Base-by-base conservation (phyloP, 306 rosid species). In the Pterocarpus macrocarpus region DNA sequence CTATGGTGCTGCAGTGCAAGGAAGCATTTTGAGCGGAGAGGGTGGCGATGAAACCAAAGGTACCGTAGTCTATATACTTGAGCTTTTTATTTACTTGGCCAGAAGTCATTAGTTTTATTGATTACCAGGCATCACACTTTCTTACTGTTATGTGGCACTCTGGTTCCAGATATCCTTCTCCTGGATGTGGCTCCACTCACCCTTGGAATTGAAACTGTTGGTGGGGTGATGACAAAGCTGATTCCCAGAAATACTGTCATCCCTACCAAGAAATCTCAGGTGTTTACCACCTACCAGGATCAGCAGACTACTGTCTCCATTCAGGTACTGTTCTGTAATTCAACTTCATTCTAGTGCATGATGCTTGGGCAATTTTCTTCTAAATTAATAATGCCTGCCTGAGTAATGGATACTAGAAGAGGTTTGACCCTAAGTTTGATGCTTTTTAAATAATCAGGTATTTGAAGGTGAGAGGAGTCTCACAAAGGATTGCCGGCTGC, bases 391-490 rank as follows among this genome's bases (percentile, higher is more conserved):
- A 28, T 39, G 68, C 68, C 69, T 58, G 64, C 16, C 17, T 3
- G 32, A 7, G 4, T 22, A 28, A 39, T 16, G 32, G 7, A 55
- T n/a, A 73, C 49, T 49, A 34, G 1, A 70, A 4, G 0, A 17
- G 41, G 28, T 12, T 69, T 80, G 71, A 66, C 62, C 30, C 17
- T 39, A 63, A 44, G 67, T 34, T 16, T 33, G 45, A 69, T 71
- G 33, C 16, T 2, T 13, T 4, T 69, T 77, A 49, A 35, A 55
- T 69, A 15, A 63, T 67, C 75, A 96, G 99, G 98, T 96, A 59
- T 96, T 78, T 16, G 99, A 96, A 85, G 99, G 99, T 68, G 99
- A 96, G 90, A 92, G 99, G 94, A 96, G 99, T 90, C 97, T 96
- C 72, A 96, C 98, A 77, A 96, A 96, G 88, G 99, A 96, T 81